Conservation (phyloP, 202 grass and related monocot genomes). For the Elaeis oleifera region DNA sequence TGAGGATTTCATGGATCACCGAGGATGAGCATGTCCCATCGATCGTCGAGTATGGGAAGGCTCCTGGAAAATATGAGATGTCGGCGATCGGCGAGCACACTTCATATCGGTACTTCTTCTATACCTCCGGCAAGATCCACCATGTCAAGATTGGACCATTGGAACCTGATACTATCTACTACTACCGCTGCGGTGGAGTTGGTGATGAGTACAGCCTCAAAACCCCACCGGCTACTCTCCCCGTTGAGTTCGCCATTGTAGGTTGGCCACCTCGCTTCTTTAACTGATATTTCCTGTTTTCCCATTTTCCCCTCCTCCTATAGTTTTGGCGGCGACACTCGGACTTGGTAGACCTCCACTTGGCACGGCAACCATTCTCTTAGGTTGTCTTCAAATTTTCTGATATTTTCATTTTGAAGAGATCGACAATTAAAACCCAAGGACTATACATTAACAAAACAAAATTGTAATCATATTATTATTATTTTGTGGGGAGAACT, state of each 20-base stretch:
- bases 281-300: too few species aligned
- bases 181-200: slow-evolving; percentile 56
- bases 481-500: too few species aligned
- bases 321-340: too few species aligned
- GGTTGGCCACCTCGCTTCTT: slow-evolving; percentile 12
- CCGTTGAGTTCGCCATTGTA: slow-evolving; percentile 56
- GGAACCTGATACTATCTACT: slow-evolving; percentile 49
- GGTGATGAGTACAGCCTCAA: slow-evolving; percentile 61
- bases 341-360: too few species aligned
- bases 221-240: slow-evolving; percentile 54
- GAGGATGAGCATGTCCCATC: slow-evolving; percentile 42
- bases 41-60: slow-evolving; percentile 59
- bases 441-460: too few species aligned
- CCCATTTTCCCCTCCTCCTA: too few species aligned
- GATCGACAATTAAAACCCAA: too few species aligned
- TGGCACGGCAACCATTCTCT: too few species aligned
- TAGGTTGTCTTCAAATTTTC: too few species aligned
- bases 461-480: too few species aligned
- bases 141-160: slow-evolving; percentile 80
- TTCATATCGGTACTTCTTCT: slow-evolving; percentile 67
- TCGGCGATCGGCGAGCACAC: slow-evolving; percentile 52
- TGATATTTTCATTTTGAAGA: too few species aligned
- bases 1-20: slow-evolving; percentile 73
- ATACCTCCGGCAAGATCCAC: slow-evolving; percentile 86
- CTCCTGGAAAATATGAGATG: slow-evolving; percentile 34